Conservation (phyloP, 2,329 filamentous ascomycete genomes). For the Colletotrichum sublineola region DNA sequence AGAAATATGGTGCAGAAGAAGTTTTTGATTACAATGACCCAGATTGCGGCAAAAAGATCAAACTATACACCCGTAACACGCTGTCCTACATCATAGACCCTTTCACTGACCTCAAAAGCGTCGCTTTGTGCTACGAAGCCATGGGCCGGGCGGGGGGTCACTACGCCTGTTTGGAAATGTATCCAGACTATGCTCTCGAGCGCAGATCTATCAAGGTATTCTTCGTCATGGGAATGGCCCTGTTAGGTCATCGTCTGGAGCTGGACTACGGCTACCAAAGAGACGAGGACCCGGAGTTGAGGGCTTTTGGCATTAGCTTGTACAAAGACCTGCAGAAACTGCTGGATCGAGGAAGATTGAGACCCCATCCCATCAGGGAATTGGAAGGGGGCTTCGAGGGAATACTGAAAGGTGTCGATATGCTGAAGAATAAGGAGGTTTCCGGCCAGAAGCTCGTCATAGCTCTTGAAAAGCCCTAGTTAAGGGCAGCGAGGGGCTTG, state of each 20-base stretch:
- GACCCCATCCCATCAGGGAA: constrained; percentile 3
- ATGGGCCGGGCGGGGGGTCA: constrained; percentile 47
- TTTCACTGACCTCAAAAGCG: constrained; percentile 50
- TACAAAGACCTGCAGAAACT: not conserved
- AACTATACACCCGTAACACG: constrained; percentile 52
- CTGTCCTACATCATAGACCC: constrained; percentile 56
- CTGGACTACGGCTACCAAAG: constrained; percentile 14
- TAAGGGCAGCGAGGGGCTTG: not conserved
- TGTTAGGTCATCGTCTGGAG: constrained; percentile 9
- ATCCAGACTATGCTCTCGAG: constrained; percentile 2
- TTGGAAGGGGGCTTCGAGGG: not conserved
- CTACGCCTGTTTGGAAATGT: constrained; percentile 20
- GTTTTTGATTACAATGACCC: constrained; percentile 60
- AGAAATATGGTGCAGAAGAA: constrained; percentile 56
- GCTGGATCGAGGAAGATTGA: constrained; percentile 2
- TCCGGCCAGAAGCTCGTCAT: constrained; percentile 12
- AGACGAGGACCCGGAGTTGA: not conserved
- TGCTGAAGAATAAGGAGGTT: constrained; percentile 20
- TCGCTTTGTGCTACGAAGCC: constrained; percentile 53
- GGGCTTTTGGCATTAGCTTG: constrained; percentile 2
- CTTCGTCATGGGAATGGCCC: constrained; percentile 10
- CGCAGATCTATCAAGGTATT: not conserved
- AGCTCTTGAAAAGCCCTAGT: not conserved
- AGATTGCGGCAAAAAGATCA: constrained; percentile 45
- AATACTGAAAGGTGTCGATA: not conserved